Evolutionary conservation across 225 moss, liverwort and hornwort species (phyloP), one percentile per base, ranked within the genome.

Genomic region (Pleurozium schreberi): DNA sequence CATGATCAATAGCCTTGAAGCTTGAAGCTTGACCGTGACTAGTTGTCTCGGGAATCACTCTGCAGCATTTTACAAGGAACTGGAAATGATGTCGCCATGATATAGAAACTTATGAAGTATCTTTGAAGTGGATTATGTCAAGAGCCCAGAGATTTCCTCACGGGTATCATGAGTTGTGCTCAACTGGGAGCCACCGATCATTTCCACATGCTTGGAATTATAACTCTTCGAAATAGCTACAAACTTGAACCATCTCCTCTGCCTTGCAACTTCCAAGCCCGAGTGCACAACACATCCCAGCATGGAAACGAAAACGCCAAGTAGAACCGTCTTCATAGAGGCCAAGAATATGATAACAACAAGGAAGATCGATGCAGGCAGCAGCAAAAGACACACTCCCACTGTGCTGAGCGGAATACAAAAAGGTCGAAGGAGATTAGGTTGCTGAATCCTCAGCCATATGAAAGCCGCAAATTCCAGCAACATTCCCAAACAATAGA

Each of bases 231-330:
- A 88, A 88, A 92, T 84, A 81, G 92, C 89, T 53, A 86, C 65
- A 85, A 98, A 98, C 50, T 93, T 91, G 67, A 95, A 89, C 96
- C 96, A 97, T 74, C 89, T 90, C 84, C 88, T 91, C 89, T 88
- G 88, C 92, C 94, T 94, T 87, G 93, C 88, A 69, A 94, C 90
- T 90, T 97, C 92, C 57, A 98, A 85, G 59, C 92, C 93, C 58
- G 97, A 94, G 84, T 96, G 92, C 57, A 88, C 89, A 60, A 95
- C 42, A 89, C 92, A 94, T 36, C 98, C 98, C 85, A 95, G 65
- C 88, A 96, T 5, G 80, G 95, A 92, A 38, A 96, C 83, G 66
- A 88, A 90, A 80, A 92, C 49, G 80, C 96, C 93, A 64, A 98
- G 94, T 18, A 96, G 28, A 23, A 92, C 77, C 59, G 96, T 97